These are phyloP conservation scores for Schizophyllum commune DNA, from an alignment of 1,284 basidiomycete species.

Conservation along the genomic window DNA sequence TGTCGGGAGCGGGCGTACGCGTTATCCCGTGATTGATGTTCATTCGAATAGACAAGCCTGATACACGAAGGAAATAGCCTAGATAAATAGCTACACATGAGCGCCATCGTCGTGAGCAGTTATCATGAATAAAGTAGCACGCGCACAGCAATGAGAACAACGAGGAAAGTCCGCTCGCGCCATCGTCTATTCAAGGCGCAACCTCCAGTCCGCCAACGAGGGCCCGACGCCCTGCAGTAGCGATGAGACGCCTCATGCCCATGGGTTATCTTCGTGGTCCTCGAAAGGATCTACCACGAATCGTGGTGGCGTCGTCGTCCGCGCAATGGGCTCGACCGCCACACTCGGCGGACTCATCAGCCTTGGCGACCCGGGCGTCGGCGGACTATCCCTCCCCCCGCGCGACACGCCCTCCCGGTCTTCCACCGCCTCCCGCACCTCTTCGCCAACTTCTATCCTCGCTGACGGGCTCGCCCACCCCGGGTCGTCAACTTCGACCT, in stretches of 20 bases:
- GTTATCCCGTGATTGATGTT: no score
- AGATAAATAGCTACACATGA: conserved; percentile 6
- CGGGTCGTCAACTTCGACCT: conserved; percentile 31
- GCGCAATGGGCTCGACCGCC: conserved; percentile 22
- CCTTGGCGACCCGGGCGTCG: conserved; percentile 4
- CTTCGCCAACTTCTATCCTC: conserved; percentile 23
- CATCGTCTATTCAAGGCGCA: no score
- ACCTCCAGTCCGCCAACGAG: no score
- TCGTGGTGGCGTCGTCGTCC: conserved; percentile 36
- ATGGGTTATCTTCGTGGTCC: conserved; percentile 47
- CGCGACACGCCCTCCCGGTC: conserved; percentile 8
- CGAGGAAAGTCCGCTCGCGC: no score
- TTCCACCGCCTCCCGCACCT: conserved; percentile 17
- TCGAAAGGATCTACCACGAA: conserved; percentile 32
- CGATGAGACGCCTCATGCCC: conserved; percentile 17
- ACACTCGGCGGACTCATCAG: conserved; percentile 8
- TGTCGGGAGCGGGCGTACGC: no score
- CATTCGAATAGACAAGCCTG: no score
- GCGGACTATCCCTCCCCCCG: conserved; percentile 5
- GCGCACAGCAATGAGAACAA: neutral
- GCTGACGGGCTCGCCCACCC: conserved; percentile 16
- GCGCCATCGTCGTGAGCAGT: neutral
- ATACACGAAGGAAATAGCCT: neutral
- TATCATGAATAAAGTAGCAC: neutral
- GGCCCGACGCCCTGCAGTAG: neutral